Base-by-base conservation (phyloP, 805 yeast species). In the Candida corydali region DNA sequence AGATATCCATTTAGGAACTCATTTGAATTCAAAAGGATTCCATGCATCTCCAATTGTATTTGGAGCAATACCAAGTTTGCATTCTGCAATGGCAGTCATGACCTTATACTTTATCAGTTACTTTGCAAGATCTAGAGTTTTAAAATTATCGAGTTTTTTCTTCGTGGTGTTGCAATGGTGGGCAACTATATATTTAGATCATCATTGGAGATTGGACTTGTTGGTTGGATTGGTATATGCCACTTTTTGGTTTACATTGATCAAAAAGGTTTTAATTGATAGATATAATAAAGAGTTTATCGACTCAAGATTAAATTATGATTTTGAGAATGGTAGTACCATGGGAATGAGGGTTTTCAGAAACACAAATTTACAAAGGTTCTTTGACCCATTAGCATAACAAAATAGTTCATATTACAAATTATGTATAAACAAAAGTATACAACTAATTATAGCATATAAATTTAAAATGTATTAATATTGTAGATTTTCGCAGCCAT, bases 101-200 rank as follows among this genome's bases (percentile, higher is more conserved):
- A 67, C 68, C 39, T 71, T 74, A 40, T 59, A 70, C 40, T 70
- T 65, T 39, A 51, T 70, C 14, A 42, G 59, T 17, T 64, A 63
- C 50, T 65, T 68, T 49, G 45, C 71, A 3, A 51, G 60, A 19
- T 63, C 65, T 62, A 43, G 46, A 8, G 25, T 45, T 0, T 51
- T 65, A 16, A 66, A 64, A 42, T 12, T 63, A 4, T 44, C 67
- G 1, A 70, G 69, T 17, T 50, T 70, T 4, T 26, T 40, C 0
- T 81, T 73, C 54, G 74, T 80, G 6, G 38, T 64, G 3, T 49
- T 76, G 26, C 86, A 81, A 52, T 79, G 86, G 83, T 82, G 86
- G 86, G 78, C 85, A 16, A 78, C 86, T 2, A 78, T 81, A 59
- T 82, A 82, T 49, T 55, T 82, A 40, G 86, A 80, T 51, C 87